Conservation (phyloP, 139 green algal species). For the Chlamydomonas sp. region DNA sequence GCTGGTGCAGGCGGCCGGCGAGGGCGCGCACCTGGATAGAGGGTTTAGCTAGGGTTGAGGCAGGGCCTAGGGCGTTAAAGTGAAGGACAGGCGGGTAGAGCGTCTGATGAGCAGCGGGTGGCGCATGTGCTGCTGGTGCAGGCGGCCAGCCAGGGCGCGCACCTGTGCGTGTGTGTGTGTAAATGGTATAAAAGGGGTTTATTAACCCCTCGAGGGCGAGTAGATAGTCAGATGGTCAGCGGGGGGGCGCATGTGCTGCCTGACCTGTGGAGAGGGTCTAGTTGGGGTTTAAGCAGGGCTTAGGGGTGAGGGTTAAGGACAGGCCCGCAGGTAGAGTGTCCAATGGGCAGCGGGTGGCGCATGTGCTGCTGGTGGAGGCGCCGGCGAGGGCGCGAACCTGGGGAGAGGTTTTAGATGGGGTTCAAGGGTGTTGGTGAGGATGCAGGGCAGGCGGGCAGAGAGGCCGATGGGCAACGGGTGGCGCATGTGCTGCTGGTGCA, state of each 20-base stretch:
- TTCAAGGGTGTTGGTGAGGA: no score
- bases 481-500: slow-evolving; percentile 25
- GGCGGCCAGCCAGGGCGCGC: slow-evolving; percentile 25
- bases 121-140: slow-evolving; percentile 25
- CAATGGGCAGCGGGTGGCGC: slow-evolving; percentile 51
- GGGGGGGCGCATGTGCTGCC: slow-evolving; percentile 40
- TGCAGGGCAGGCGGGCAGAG: no score
- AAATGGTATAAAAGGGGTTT: no score
- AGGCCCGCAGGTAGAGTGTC: no score
- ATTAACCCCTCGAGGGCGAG: no score
- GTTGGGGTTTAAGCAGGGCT: no score
- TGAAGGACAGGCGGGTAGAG: no score
- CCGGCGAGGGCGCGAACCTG: slow-evolving; percentile 26
- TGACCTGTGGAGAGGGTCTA: no score
- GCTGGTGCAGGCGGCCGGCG: slow-evolving; percentile 21
- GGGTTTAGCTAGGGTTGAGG: neutral
- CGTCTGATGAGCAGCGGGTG: slow-evolving; percentile 51
- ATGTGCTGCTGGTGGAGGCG: slow-evolving; percentile 26
- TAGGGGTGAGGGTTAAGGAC: no score
- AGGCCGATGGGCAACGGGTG: slow-evolving; percentile 53
- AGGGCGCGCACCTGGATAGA: slow-evolving; percentile 30
- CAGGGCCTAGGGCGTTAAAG: no score
- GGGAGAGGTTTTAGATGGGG: no score
- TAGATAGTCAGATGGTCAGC: slow-evolving; percentile 43
- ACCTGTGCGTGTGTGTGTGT: no score